Conservation (phyloP, 208 protist species). For the Leishmania major region DNA sequence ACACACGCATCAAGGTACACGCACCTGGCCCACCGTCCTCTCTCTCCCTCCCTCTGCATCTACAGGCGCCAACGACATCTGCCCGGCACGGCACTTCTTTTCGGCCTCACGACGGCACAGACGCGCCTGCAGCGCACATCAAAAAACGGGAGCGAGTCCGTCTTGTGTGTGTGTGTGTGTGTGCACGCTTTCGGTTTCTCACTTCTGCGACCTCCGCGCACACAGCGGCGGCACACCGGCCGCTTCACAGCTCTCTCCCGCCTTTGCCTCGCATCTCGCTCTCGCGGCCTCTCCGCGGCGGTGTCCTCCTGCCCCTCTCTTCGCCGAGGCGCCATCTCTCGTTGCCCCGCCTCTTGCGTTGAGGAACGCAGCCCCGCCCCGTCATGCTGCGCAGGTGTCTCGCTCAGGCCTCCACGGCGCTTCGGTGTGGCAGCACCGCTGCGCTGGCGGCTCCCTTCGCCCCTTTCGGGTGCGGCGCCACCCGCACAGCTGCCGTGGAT, state of each 20-base stretch:
- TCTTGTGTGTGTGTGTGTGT: too few relatives aligned
- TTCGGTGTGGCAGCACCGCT: background rate
- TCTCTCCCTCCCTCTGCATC: background rate
- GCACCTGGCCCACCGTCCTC: background rate
- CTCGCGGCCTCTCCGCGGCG: background rate
- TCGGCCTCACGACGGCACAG: too few relatives aligned
- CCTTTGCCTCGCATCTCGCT: too few relatives aligned
- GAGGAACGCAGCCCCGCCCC: background rate
- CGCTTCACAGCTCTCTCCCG: too few relatives aligned
- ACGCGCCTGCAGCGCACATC: too few relatives aligned
- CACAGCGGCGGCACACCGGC: background rate
- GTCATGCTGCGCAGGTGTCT: conserved; percentile 18
- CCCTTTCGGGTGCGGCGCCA: background rate
- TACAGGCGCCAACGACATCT: too few relatives aligned
- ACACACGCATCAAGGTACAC: background rate
- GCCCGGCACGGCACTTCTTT: too few relatives aligned
- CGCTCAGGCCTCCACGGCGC: conserved; percentile 11
- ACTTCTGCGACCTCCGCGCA: background rate
- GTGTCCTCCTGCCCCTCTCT: background rate
- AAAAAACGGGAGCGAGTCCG: too few relatives aligned
- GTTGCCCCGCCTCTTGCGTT: background rate
- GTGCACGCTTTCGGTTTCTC: too few relatives aligned
- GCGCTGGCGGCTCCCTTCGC: background rate
- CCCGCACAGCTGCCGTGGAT: background rate
- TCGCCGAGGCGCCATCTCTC: background rate